phyloP scores from a whole-genome alignment of 345 rosid species.

The Euphorbia pulcherrima region DNA sequence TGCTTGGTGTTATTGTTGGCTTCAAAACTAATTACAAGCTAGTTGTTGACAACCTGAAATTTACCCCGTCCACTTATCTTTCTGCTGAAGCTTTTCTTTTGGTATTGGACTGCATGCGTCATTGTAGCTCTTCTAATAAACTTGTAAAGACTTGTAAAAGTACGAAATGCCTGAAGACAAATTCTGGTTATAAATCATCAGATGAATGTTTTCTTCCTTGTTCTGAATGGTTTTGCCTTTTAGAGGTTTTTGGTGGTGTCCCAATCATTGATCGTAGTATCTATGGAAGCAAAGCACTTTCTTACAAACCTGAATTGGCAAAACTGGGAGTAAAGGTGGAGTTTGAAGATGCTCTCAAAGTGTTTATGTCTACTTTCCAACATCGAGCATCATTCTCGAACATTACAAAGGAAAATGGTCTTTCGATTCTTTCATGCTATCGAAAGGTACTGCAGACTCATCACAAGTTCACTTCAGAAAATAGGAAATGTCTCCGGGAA shows the following conservation, averaged over 20 bases:
- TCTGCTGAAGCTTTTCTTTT: constrained; percentile 45
- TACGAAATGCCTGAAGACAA: constrained; percentile 47
- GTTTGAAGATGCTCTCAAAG: constrained; percentile 40
- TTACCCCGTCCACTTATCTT: constrained; percentile 14
- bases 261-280: constrained; percentile 37
- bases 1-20: constrained; percentile 53
- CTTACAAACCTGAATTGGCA: constrained; percentile 38
- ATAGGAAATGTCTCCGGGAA: constrained; percentile 35
- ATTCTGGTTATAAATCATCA: constrained; percentile 42
- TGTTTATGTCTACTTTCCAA: constrained; percentile 36
- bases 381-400: constrained; percentile 29
- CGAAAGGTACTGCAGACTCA: constrained; percentile 27
- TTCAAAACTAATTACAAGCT: constrained; percentile 31
- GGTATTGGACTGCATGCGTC: constrained; percentile 37
- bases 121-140: background rate
- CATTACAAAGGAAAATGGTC: constrained; percentile 31
- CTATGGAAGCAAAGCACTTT: constrained; percentile 34
- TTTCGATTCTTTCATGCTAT: constrained; percentile 44
- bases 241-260: constrained; percentile 43
- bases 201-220: constrained; percentile 50
- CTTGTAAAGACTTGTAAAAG: constrained; percentile 24
- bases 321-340: constrained; percentile 44
- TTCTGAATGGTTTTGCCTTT: constrained; percentile 53
- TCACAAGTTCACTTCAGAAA: constrained; percentile 26
- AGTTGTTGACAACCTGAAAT: constrained; percentile 40